A percentile compares a stretch with the other conserved stretches of the same genome.
Conservation (phyloP, 1,139 yeast species). For the Scheffersomyces illinoinensis region DNA sequence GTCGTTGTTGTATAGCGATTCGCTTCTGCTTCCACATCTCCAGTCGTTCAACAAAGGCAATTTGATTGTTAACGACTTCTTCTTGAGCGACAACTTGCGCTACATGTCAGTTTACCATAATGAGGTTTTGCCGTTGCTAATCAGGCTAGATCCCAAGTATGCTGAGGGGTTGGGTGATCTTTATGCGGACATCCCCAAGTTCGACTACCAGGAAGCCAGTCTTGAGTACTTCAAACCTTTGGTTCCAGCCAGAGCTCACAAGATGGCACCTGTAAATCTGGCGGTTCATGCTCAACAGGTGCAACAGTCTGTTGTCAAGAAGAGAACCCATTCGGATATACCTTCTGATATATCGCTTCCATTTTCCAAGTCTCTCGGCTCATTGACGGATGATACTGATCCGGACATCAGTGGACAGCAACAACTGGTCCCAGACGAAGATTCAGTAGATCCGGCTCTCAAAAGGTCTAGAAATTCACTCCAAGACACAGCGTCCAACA, state of each 20-base stretch:
- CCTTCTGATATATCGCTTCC: constrained; percentile 8
- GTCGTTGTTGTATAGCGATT: constrained; percentile 33
- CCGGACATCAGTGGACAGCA: constrained; percentile 5
- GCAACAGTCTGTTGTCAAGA: constrained; percentile 9
- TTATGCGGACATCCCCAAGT: constrained; percentile 34
- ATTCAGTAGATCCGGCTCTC: constrained; percentile 32
- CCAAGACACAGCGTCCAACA: constrained; percentile 11
- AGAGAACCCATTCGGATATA: constrained; percentile 16
- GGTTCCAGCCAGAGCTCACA: constrained; percentile 20
- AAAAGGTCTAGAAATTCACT: constrained; percentile 22
- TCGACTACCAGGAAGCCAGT: constrained; percentile 34
- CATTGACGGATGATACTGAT: constrained; percentile 10
- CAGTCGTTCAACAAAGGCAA: constrained; percentile 35
- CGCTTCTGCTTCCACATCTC: constrained; percentile 33
- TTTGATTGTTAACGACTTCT: constrained; percentile 39
- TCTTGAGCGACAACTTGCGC: constrained; percentile 35
- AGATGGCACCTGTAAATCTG: constrained; percentile 4
- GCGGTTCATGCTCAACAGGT: not conserved
- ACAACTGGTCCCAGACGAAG: constrained; percentile 17
- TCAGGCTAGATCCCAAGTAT: constrained; percentile 29
- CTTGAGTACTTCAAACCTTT: constrained; percentile 32
- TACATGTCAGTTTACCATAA: constrained; percentile 44
- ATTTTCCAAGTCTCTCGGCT: constrained; percentile 9
- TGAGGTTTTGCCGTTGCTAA: constrained; percentile 36
- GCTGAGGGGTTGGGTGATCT: constrained; percentile 33